Percentiles rank a stretch among this genome's conserved stretches.
Evolutionary conservation across 225 moss, liverwort and hornwort species (phyloP).

Genomic region (Asterella californica): DNA sequence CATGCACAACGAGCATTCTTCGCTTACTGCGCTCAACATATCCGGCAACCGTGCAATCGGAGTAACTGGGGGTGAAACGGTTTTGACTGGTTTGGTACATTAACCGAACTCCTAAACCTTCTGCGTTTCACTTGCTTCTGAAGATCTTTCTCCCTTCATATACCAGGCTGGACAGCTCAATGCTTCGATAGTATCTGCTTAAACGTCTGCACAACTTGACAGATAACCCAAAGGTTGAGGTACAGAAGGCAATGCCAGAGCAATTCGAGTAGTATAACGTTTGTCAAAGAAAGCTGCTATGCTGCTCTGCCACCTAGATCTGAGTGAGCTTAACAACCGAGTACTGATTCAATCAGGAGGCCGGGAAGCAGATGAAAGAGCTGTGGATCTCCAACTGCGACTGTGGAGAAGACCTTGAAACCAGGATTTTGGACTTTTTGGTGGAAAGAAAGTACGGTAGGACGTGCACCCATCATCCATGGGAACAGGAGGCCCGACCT

Average conservation of each 20-base stretch:
- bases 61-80: slow-evolving; percentile 29
- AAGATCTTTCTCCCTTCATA: background rate
- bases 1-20: slow-evolving; percentile 45
- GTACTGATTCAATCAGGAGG: slow-evolving; percentile 28
- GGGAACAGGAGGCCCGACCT: background rate
- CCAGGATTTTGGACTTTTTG: slow-evolving; percentile 30
- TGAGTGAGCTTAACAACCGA: too few species aligned
- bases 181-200: background rate
- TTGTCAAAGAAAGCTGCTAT: background rate
- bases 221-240: background rate
- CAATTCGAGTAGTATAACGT: background rate
- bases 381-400: slow-evolving; percentile 38
- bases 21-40: slow-evolving; percentile 40
- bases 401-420: slow-evolving; percentile 40
- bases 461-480: slow-evolving; percentile 33
- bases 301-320: background rate
- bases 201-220: background rate
- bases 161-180: background rate
- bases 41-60: slow-evolving; percentile 47
- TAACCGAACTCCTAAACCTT: too few species aligned
- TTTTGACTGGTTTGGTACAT: slow-evolving; percentile 34
- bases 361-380: slow-evolving; percentile 45
- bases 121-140: background rate
- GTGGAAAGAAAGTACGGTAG: slow-evolving; percentile 40
- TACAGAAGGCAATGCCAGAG: background rate